Base-by-base conservation (phyloP, 257 asterid species). In the Primulina eburnea region DNA sequence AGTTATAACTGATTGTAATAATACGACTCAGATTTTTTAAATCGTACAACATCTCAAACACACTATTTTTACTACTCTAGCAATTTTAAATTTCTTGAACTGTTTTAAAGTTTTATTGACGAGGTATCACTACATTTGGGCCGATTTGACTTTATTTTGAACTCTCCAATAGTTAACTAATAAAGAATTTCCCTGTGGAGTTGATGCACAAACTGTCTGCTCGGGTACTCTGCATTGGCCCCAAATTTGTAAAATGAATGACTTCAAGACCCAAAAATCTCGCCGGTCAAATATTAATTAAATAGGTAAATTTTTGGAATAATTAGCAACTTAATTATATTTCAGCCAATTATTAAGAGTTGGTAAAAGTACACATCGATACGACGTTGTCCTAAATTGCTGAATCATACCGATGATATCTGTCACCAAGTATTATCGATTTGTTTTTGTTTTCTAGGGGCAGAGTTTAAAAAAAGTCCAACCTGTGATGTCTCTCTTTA, bases 311-410 rank as follows among this genome's bases (percentile, higher is more conserved):
- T 0, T 47, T 16, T 47, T 16, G 20, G 56, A 4, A 47, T 43
- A 47, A 47, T 47, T 14, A 47, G 20, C 18, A 16, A 14, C 20
- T 37, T 69, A 33, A 7, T 69, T 56, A 69, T 62, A 68, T 56
- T 78, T 43, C 64, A 64, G 2, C 67, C 78, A 72, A 79, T 82
- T 77, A 82, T 73, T 70, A 78, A 28, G 86, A 78, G 79, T 68
- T 34, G 83, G 86, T 82, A 12, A 73, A 75, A 76, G 78, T 55
- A 69, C 70, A 76, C 82, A 78, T 77, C 75, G 70, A 78, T 68
- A 16, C 71, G 79, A 81, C 78, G 79, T 77, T 81, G 50, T 43
- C 53, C 53, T 43, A 43, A 43, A 43, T 43, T 11, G 53, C 53
- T 43, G 6, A 12, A 11, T 43, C 56, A 47, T 47, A 14, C 14